These are phyloP conservation scores for Acer yangbiense DNA, from an alignment of 345 rosid genomes.

Conservation along the genomic window DNA sequence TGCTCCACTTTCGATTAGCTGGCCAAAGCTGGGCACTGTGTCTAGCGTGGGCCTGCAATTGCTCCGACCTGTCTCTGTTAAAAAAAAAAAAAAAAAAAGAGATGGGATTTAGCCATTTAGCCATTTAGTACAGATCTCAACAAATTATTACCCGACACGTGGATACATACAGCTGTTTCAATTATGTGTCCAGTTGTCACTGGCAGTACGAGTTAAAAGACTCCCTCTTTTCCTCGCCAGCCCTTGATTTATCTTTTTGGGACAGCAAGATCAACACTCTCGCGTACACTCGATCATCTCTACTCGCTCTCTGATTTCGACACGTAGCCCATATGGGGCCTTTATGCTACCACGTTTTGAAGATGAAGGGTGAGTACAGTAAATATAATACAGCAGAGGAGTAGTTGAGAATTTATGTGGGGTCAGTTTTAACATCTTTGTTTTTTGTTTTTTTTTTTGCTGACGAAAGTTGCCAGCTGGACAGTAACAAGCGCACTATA, in stretches of 20 bases:
- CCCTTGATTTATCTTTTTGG: constrained; percentile 10
- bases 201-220: constrained; percentile 28
- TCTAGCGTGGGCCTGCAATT: constrained; percentile 11
- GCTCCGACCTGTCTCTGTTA: constrained; percentile 23
- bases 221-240: constrained; percentile 21
- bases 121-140: background rate
- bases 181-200: constrained; percentile 47
- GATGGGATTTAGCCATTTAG: background rate
- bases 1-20: constrained; percentile 26
- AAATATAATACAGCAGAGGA: background rate
- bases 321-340: background rate
- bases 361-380: background rate
- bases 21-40: constrained; percentile 38
- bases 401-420: background rate
- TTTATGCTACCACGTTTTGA: background rate
- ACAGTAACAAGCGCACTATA: constrained; percentile 13
- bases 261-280: background rate
- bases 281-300: background rate
- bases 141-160: constrained; percentile 6
- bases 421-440: constrained; percentile 14
- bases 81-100: background rate
- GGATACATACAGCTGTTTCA: constrained; percentile 36
- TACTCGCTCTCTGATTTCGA: background rate
- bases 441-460: constrained; percentile 22
- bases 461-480: constrained; percentile 39